Percentiles rank a stretch among this genome's conserved stretches.
Evolutionary conservation across 495 filamentous ascomycete species (phyloP).

Genomic region (Penicillium ochrochloron): DNA sequence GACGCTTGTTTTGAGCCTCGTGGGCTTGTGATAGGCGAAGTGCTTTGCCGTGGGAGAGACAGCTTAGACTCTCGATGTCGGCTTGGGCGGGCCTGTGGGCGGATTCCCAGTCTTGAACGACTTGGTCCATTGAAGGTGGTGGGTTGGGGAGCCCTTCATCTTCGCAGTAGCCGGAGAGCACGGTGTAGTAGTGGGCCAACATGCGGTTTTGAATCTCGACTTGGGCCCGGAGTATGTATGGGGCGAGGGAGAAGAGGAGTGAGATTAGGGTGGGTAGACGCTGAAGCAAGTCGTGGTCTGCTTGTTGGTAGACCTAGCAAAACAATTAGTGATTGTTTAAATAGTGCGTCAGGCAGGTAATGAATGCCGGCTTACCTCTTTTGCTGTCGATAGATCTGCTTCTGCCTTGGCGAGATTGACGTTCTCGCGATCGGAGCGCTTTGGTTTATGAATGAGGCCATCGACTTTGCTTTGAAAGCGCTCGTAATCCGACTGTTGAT

Average conservation of each 20-base stretch:
- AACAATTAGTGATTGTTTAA: slow-evolving; percentile 3
- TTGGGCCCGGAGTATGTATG: slow-evolving; percentile 73
- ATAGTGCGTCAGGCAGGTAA: not conserved
- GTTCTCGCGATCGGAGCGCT: slow-evolving; percentile 78
- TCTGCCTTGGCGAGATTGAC: slow-evolving; percentile 76
- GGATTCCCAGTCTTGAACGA: slow-evolving; percentile 71
- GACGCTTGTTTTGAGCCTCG: slow-evolving; percentile 40
- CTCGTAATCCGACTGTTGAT: slow-evolving; percentile 75
- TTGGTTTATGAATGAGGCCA: slow-evolving; percentile 70
- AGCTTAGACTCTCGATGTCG: slow-evolving; percentile 73
- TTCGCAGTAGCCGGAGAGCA: slow-evolving; percentile 76
- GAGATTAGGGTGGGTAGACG: slow-evolving; percentile 76
- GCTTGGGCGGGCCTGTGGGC: slow-evolving; percentile 67
- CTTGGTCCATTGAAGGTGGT: slow-evolving; percentile 71
- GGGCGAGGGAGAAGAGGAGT: slow-evolving; percentile 77
- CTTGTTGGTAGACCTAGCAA: slow-evolving; percentile 72
- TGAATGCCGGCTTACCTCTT: slow-evolving; percentile 55
- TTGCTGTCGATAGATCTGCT: slow-evolving; percentile 68
- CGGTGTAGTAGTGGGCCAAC: slow-evolving; percentile 83
- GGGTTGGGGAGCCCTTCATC: slow-evolving; percentile 73
- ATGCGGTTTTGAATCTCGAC: slow-evolving; percentile 84
- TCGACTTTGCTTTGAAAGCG: slow-evolving; percentile 75
- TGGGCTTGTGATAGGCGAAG: slow-evolving; percentile 65
- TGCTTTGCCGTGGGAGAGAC: slow-evolving; percentile 75
- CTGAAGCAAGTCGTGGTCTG: slow-evolving; percentile 80